Percentiles rank a stretch among this genome's conserved stretches.
phyloP scores from a whole-genome alignment of 305 asterid genomes.

The Fraxinus latifolia region DNA sequence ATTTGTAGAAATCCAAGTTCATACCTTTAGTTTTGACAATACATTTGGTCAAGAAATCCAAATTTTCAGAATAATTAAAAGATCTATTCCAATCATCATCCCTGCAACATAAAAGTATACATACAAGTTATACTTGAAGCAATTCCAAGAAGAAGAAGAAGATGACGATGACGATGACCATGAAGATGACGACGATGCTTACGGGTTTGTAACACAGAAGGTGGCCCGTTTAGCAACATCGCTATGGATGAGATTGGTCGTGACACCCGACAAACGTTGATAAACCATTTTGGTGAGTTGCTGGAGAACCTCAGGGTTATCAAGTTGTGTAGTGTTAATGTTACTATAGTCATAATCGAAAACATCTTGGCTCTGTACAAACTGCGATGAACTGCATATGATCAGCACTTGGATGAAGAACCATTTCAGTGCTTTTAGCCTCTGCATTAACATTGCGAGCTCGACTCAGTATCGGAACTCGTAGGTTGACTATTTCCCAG shows the following conservation, averaged over 20 bases:
- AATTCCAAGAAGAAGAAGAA: background rate
- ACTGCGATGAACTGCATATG: constrained; percentile 14
- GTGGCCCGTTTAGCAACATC: constrained; percentile 38
- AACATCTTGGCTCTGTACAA: constrained; percentile 36
- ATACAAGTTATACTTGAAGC: background rate
- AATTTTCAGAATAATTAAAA: constrained; percentile 59
- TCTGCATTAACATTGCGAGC: background rate
- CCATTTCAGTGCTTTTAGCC: constrained; percentile 1
- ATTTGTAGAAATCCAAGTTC: background rate
- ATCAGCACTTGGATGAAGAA: constrained; percentile 24
- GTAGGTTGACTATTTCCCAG: background rate
- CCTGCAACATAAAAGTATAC: constrained; percentile 30
- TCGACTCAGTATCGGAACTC: background rate
- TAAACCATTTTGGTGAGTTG: constrained; percentile 36
- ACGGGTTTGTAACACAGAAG: constrained; percentile 50
- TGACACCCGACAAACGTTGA: constrained; percentile 32
- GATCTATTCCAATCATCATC: constrained; percentile 73
- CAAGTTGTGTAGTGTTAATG: constrained; percentile 31
- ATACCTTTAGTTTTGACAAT: constrained; percentile 56
- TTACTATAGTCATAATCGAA: constrained; percentile 16
- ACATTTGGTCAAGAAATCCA: constrained; percentile 61
- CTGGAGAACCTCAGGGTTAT: constrained; percentile 28
- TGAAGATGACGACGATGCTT: background rate
- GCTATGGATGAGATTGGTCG: constrained; percentile 35
- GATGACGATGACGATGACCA: background rate